phyloP scores from a whole-genome alignment of 306 rosid species.

The Vigna trinervia region DNA sequence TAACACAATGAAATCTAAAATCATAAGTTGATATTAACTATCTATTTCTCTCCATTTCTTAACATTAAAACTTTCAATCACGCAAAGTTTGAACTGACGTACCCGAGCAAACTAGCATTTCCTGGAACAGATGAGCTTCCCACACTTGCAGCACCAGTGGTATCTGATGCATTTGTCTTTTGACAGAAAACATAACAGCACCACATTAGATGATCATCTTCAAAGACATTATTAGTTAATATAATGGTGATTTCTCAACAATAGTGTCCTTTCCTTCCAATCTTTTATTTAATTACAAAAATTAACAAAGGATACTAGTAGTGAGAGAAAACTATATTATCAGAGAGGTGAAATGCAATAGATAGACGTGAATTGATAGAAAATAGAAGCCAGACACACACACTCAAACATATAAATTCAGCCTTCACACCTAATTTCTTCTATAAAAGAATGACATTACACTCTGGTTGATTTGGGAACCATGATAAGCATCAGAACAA shows the following conservation, averaged over 20 bases:
- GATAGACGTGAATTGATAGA: neutral
- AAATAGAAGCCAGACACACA: slow-evolving; percentile 1
- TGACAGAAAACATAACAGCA: slow-evolving; percentile 43
- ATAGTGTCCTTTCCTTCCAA: neutral
- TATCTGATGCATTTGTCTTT: slow-evolving; percentile 72
- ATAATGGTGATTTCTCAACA: neutral
- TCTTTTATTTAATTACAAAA: neutral
- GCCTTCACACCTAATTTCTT: slow-evolving; percentile 40
- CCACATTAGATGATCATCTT: slow-evolving; percentile 30
- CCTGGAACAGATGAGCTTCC: slow-evolving; percentile 73
- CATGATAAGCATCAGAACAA: slow-evolving; percentile 32
- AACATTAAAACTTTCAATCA: slow-evolving; percentile 20
- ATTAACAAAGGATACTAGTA: slow-evolving; percentile 11
- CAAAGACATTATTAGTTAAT: neutral
- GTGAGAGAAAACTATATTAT: neutral
- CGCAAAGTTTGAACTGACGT: slow-evolving; percentile 44
- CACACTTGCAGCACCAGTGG: slow-evolving; percentile 53
- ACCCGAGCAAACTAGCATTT: slow-evolving; percentile 96
- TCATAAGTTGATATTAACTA: slow-evolving; percentile 6
- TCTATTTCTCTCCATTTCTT: neutral
- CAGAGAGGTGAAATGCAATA: slow-evolving; percentile 18
- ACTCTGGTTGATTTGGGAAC: slow-evolving; percentile 24
- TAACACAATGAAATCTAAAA: neutral
- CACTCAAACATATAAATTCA: neutral
- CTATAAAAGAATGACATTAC: slow-evolving; percentile 14